phyloP scores from a whole-genome alignment of 2,329 filamentous ascomycete species.

The Penicillium concentricum region DNA sequence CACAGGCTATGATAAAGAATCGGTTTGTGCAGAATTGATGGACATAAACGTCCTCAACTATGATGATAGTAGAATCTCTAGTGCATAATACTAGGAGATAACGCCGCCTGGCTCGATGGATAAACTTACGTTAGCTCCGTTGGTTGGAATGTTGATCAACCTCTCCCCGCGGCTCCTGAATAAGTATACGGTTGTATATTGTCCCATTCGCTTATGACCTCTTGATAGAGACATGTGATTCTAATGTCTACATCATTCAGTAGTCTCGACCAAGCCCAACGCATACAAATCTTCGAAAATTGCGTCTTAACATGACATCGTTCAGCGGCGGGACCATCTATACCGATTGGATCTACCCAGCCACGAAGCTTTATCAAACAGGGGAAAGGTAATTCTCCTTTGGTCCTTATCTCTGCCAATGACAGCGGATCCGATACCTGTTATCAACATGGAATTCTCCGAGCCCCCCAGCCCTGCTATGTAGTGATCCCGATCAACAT shows the following conservation, averaged over 20 bases:
- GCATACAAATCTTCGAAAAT: background rate
- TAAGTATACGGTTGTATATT: background rate
- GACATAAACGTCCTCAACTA: background rate
- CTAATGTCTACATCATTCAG: too few relatives aligned
- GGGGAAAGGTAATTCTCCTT: background rate
- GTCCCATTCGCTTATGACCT: background rate
- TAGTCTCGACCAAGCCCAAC: too few relatives aligned
- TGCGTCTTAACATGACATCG: background rate
- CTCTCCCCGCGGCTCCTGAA: background rate
- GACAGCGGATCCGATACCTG: background rate
- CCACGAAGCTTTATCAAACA: background rate
- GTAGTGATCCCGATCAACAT: slow-evolving; percentile 14
- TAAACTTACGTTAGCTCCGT: background rate
- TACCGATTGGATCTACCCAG: background rate
- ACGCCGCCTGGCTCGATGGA: background rate
- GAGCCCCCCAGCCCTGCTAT: background rate
- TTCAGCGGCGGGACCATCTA: background rate
- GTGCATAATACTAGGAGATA: background rate
- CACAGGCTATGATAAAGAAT: background rate
- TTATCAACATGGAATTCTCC: slow-evolving; percentile 3
- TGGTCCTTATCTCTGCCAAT: slow-evolving; percentile 2
- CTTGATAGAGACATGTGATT: background rate
- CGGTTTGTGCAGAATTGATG: background rate
- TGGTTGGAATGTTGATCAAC: slow-evolving; percentile 3
- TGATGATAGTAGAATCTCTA: background rate